A percentile compares a stretch with the other conserved stretches of the same genome.
Conservation (phyloP, 2,329 filamentous ascomycete species). For the Neonectria faginata region DNA sequence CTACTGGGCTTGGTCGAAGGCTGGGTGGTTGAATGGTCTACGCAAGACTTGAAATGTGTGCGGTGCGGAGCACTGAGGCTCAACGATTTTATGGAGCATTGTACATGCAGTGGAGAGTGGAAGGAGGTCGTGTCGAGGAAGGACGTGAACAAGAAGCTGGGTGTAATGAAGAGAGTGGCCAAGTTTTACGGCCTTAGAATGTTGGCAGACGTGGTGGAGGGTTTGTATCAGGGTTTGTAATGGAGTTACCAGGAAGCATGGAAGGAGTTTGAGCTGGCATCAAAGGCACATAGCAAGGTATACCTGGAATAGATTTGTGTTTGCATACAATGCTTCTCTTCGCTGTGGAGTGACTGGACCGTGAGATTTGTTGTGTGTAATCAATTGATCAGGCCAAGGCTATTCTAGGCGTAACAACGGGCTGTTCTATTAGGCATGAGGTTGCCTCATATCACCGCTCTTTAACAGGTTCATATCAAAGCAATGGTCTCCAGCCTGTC, state of each 20-base stretch:
- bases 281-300: constrained; percentile 8
- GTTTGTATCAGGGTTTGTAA: constrained; percentile 64
- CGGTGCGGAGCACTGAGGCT: constrained; percentile 78
- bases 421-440: no score
- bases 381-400: no score
- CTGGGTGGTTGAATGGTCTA: constrained; percentile 82
- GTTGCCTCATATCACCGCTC: no score
- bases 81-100: constrained; percentile 98
- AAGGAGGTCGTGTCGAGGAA: constrained; percentile 74
- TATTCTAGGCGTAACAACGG: no score
- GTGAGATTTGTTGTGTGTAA: no score
- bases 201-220: constrained; percentile 79
- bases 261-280: constrained; percentile 37
- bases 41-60: constrained; percentile 87
- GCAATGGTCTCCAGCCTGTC: constrained; percentile 18
- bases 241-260: constrained; percentile 29
- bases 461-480: constrained; percentile 14
- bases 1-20: constrained; percentile 82
- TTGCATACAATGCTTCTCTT: neutral
- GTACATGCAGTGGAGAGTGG: constrained; percentile 92
- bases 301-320: constrained; percentile 18
- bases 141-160: constrained; percentile 73
- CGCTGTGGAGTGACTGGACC: no score
- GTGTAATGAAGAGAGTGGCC: constrained; percentile 80
- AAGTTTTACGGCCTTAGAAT: constrained; percentile 84